A percentile compares a stretch with the other conserved stretches of the same genome.
Evolutionary conservation across 768 basidiomycete genomes (phyloP).

Genomic region (Boletus huronensis): DNA sequence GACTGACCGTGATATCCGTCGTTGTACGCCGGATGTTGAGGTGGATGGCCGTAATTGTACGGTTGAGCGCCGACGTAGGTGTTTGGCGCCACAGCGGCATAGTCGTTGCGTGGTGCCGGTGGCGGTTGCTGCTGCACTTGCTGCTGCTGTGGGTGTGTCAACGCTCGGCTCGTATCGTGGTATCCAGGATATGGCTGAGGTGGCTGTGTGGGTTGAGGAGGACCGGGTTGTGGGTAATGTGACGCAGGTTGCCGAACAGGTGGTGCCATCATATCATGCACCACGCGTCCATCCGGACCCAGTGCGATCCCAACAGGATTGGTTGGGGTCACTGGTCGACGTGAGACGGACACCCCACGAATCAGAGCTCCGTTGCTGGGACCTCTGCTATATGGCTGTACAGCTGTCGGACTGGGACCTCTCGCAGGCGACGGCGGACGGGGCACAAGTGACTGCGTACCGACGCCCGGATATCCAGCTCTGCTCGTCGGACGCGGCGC

Average conservation of each 20-base stretch:
- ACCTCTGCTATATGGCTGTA: slow-evolving; percentile 13
- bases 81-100: slow-evolving; percentile 10
- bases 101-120: slow-evolving; percentile 23
- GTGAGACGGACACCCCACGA: slow-evolving; percentile 29
- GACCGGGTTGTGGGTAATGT: slow-evolving; percentile 12
- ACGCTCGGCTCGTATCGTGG: slow-evolving; percentile 28
- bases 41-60: slow-evolving; percentile 17
- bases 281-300: slow-evolving; percentile 75
- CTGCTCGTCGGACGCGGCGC: slow-evolving; percentile 53
- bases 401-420: slow-evolving; percentile 18
- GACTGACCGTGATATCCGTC: slow-evolving; percentile 14
- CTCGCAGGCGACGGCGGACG: slow-evolving; percentile 60
- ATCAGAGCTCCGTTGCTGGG: slow-evolving; percentile 3
- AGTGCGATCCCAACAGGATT: slow-evolving; percentile 81
- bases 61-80: slow-evolving; percentile 11
- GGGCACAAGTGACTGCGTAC: slow-evolving; percentile 63
- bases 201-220: slow-evolving; percentile 7
- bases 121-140: slow-evolving; percentile 23
- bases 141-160: slow-evolving; percentile 35
- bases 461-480: slow-evolving; percentile 77
- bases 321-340: slow-evolving; percentile 62
- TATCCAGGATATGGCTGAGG: slow-evolving; percentile 22
- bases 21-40: slow-evolving; percentile 22
- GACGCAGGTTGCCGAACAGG: slow-evolving; percentile 1
- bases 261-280: slow-evolving; percentile 71